Evolutionary conservation across 805 yeast species (phyloP), one percentile per base, ranked within the genome.

Genomic region (Suhomyces pyralidae): DNA sequence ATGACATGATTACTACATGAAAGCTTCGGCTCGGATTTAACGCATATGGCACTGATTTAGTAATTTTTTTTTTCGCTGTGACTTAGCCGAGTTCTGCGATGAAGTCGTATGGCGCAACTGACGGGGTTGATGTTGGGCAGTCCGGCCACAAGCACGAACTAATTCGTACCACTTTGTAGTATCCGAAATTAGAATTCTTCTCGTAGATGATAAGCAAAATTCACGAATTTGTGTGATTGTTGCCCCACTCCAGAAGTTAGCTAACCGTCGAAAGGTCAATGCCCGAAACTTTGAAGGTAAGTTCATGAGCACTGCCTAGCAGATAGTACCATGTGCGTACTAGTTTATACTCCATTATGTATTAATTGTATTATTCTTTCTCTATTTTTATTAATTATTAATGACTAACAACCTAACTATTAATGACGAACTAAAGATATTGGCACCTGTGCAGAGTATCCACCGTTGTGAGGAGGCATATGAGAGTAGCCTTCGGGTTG

Each of bases 401-500:
- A 19, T 48, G 48, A 32, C 52, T 51, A 45, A 49, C 50, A 26
- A 9, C 30, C 14, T 26, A 26, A 34, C 28, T 26, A 26, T 48
- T 45, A 52, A 20, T 52, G 51, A 34, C 55, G 55, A 45, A 52
- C 51, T 52, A 52, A 49, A 45, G 51, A 51, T 51, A 52, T 49
- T 10, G 53, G 20, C 53, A 50, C 14, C 24, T 24, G 45, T 34
- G 40, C 25, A n/a, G 53, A 28, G 28, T 46, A 32, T 20, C 50
- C 49, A 30, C 43, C 40, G 22, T 30, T 42, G 15, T 50, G 52
- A 8, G 46, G 46, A 9, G 54, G 32, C 10, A 47, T 44, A 9
- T 51, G 43, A 15, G 17, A 4, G 19, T 30, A 28, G 15, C 28
- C 48, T 22, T 14, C 51, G 14, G 46, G 44, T 15, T 42, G 54